Base-by-base conservation (phyloP, 176 grass and related monocot species). In the Elymus sibiricus region DNA sequence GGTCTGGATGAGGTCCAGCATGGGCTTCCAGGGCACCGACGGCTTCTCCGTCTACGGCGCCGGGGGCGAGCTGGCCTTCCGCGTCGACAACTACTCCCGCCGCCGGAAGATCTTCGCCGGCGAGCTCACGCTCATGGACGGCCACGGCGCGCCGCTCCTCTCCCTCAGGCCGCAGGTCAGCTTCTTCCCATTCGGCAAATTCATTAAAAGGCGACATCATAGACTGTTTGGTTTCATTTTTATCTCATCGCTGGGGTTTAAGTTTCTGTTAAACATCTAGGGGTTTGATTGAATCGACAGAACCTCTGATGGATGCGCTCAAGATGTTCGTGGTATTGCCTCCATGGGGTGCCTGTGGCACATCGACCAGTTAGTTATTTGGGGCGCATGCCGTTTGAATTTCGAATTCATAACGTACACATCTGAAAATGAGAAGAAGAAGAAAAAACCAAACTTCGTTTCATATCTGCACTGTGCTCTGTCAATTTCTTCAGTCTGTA, bases 1-100 rank as follows among this genome's bases (percentile, higher is more conserved):
- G 28, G 95, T 95, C 70, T 98, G 95, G 95, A 95, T 92, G 83
- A 87, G 94, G 62, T 98, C 95, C 2, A 95, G 87, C 93, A 98
- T 98, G 91, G 91, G 87, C 6, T 95, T 98, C 88, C 91, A 92
- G 26, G 95, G 95, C 58, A 92, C 93, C 12, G 95, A 98, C 74
- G 95, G 95, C 51, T 95, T 98, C 87, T 92, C 86, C 42, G 88
- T 95, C 71, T 98, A 95, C 73, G 95, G 95, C 78, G 84, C 40
- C 80, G 38, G 75, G 2, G 93, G 95, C 28, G 80, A 16, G 26
- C 87, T 98, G 19, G 87, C 83, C 19, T 98, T 95, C 65, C 89
- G 95, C 53, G 89, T 98, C 24, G 95, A 98, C 86, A 98, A 98
- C 74, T 98, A 98, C 86, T 93, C 95, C 0, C 83, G 95, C 29